Base-by-base conservation (phyloP, 441 rosid genomes). In the Croton laevigatus region DNA sequence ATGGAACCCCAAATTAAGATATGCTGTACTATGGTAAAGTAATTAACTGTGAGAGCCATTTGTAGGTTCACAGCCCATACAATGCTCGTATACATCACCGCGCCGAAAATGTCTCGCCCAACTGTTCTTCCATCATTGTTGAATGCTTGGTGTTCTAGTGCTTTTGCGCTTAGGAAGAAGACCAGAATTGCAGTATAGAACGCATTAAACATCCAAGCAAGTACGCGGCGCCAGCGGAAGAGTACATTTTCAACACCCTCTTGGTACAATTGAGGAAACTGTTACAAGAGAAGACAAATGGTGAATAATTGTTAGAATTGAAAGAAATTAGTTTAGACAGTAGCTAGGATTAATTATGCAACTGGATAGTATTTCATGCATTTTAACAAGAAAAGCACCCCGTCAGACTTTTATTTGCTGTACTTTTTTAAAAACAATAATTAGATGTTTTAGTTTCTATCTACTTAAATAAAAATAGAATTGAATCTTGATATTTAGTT, bases 221-320 rank as follows among this genome's bases (percentile, higher is more conserved):
- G 68, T 73, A 94, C 82, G 46, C 98, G 75, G 40, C 73, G 68
- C 97, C 97, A 94, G 82, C 91, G 87, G 72, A 94, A 94, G 34
- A 92, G 93, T 59, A 81, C 60, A 72, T 92, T 91, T 66, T 89
- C 91, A 55, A 88, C 80, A 6, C 98, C 99, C 84, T 94, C 94
- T 92, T 92, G 98, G 81, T 94, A 89, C 59, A 94, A 62, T 45
- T 82, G 78, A 4, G 99, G 99, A 80, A 89, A 92, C 99, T 95
- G 89, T 72, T 40, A 70, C 48, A 13, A 65, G 73, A 76, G 27
- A 69, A 62, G 34, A 58, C 23, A 75, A 27, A 66, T 27, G 58
- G 37, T 68, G 60, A 73, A 55, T 6, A 53, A 27, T 45, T 7
- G 38, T 54, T 5, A 62, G 34, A 34, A 52, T 48, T 61, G 65